Percentiles rank a stretch among this genome's conserved stretches.
Evolutionary conservation across 768 basidiomycete species (phyloP).

Genomic region (Amanita inopinata): DNA sequence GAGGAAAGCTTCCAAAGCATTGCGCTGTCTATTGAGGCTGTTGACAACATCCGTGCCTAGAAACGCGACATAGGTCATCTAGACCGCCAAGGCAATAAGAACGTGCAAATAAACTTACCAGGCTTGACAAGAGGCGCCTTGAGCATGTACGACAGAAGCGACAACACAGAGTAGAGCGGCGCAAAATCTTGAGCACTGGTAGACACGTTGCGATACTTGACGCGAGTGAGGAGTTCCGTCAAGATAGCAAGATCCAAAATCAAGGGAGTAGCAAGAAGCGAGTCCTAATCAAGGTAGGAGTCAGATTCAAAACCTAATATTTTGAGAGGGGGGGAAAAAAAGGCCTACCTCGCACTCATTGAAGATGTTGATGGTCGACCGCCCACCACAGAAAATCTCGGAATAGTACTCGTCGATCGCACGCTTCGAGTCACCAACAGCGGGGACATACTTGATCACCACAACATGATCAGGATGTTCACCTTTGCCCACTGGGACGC

Average conservation of each 20-base stretch:
- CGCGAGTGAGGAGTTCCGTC: constrained; percentile 87
- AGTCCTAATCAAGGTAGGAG: constrained; percentile 47
- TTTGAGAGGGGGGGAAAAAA: constrained; percentile 24
- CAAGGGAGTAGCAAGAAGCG: constrained; percentile 89
- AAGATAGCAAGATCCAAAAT: constrained; percentile 92
- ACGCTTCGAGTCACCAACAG: constrained; percentile 94
- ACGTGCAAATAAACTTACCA: constrained; percentile 28
- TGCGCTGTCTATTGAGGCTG: constrained; percentile 89
- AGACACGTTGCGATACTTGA: constrained; percentile 66
- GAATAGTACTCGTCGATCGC: constrained; percentile 99
- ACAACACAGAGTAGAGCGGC: constrained; percentile 84
- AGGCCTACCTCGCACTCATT: constrained; percentile 84
- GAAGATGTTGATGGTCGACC: constrained; percentile 93
- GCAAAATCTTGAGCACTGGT: constrained; percentile 49
- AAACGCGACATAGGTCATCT: not conserved
- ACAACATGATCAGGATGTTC: constrained; percentile 98
- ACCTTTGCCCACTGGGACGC: constrained; percentile 56
- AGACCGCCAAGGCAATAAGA: not conserved
- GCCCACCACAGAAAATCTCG: constrained; percentile 94
- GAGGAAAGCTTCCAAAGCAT: constrained; percentile 87
- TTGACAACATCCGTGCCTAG: constrained; percentile 86
- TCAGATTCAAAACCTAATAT: constrained; percentile 6
- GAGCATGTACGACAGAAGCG: constrained; percentile 93
- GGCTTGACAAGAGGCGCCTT: constrained; percentile 97
- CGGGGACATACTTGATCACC: constrained; percentile 95